These are phyloP conservation scores for Zanthoxylum bungeanum DNA, from an alignment of 345 rosid species.

Conservation along the genomic window DNA sequence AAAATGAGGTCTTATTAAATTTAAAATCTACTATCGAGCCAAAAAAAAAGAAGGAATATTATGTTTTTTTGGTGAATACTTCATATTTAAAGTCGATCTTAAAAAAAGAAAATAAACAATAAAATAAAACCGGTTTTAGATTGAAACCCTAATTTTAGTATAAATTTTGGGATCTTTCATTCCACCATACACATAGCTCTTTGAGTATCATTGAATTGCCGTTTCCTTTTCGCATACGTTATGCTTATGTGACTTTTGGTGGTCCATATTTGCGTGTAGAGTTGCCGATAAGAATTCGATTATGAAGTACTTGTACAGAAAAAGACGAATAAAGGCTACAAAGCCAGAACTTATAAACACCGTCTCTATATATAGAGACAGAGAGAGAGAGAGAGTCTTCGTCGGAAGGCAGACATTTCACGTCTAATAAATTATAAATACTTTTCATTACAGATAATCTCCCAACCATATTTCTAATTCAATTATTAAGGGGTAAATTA, in stretches of 20 bases:
- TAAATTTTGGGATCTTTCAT: no score
- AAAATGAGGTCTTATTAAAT: no score
- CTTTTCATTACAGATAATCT: not conserved
- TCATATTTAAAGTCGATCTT: no score
- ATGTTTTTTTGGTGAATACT: no score
- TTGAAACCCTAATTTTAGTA: no score
- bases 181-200: no score
- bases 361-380: not conserved
- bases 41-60: no score
- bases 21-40: no score
- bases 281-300: not conserved
- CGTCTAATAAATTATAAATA: not conserved
- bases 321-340: not conserved
- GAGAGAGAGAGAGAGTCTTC: not conserved
- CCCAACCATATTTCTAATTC: not conserved
- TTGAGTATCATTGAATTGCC: no score
- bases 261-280: not conserved
- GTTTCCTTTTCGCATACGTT: not conserved
- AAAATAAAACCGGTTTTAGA: no score
- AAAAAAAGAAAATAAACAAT: not conserved
- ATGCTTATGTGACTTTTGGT: not conserved
- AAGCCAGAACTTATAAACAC: not conserved
- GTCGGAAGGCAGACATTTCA: not conserved
- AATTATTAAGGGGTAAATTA: not conserved
- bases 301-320: not conserved